Evolutionary conservation across 2,329 filamentous ascomycete species (phyloP), one percentile per base, ranked within the genome.

Genomic region (Sporothrix mexicana): DNA sequence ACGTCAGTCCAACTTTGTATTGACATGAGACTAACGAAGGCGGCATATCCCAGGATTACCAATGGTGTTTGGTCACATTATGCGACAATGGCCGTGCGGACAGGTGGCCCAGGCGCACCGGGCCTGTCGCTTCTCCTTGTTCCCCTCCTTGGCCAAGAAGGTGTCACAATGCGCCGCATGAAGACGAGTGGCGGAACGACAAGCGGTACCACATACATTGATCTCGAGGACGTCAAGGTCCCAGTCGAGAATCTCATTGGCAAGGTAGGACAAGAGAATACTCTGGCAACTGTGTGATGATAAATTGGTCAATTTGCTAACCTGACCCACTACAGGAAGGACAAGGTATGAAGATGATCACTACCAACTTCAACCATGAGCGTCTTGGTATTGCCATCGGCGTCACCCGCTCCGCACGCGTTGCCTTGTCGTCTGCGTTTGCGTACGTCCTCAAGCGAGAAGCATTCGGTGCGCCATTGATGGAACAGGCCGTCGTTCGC

Each of bases 161-260:
- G 51, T 9, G 51, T 55, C 1, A 23, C 51, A 2, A 55, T 55
- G 51, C 51, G 51, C 17, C 51, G 51, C 51, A 55, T 55, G 51
- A 55, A 55, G 51, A 55, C 51, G 17, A 55, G 51, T 20, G 51
- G 51, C 9, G 51, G 51, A 20, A 55, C 51, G 8, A 55, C 51
- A 3, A 55, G 51, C 12, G 51, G 51, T 4, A 55, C 51, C 1
- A 55, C 51, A 23, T 55, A 55, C 17, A 55, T 55, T 9, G 51
- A 55, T 20, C 51, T 55, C n/a, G 51, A 55, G 51, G 51, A 55
- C 23, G 51, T 55, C 51, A 55, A 55, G 51, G 51, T 55, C 8
- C 51, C 51, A 6, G 51, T 55, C 51, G 51, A 55, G 8, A 55
- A 55, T 55, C 51, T 55, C n/a, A 55, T 55, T 55, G 51, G 51